These are phyloP conservation scores for Neurospora sublineolata DNA, from an alignment of 495 filamentous ascomycete genomes.

Conservation along the genomic window DNA sequence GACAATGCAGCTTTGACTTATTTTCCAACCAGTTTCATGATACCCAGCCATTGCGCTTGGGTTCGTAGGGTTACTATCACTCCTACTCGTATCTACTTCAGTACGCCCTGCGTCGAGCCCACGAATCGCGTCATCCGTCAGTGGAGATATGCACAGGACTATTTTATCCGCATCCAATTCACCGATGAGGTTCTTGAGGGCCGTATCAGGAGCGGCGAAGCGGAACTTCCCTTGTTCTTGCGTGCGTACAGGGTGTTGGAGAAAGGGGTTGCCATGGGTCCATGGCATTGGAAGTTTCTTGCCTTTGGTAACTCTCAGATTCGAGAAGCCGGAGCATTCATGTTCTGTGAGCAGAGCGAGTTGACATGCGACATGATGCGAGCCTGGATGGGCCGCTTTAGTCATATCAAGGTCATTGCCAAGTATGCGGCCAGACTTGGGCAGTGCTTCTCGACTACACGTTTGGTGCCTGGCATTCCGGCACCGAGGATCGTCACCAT, in stretches of 20 bases:
- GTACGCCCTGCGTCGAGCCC: conserved; percentile 65
- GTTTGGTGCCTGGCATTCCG: conserved; percentile 43
- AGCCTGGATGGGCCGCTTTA: conserved; percentile 83
- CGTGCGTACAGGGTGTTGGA: conserved; percentile 58
- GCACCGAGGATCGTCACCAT: conserved; percentile 36
- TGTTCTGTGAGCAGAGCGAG: conserved; percentile 49
- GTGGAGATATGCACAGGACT: conserved; percentile 55
- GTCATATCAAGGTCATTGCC: conserved; percentile 62
- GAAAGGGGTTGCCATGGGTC: conserved; percentile 73
- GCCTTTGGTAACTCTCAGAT: conserved; percentile 95
- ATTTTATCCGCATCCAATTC: conserved; percentile 87
- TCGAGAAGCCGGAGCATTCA: conserved; percentile 83
- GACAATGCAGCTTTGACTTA: conserved; percentile 32
- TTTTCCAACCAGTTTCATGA: conserved; percentile 36
- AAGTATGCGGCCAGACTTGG: conserved; percentile 82
- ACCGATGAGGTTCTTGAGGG: conserved; percentile 59
- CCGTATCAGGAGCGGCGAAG: conserved; percentile 32
- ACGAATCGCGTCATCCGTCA: conserved; percentile 79
- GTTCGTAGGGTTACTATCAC: conserved; percentile 69
- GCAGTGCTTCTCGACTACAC: conserved; percentile 91
- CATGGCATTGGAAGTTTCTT: conserved; percentile 76
- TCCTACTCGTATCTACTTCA: conserved; percentile 69
- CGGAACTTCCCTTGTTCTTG: conserved; percentile 55
- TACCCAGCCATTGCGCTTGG: conserved; percentile 62
- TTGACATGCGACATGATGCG: conserved; percentile 65